These are phyloP conservation scores for Zygosaccharomyces gambellarensis DNA, from an alignment of 805 yeast genomes.

Conservation along the genomic window DNA sequence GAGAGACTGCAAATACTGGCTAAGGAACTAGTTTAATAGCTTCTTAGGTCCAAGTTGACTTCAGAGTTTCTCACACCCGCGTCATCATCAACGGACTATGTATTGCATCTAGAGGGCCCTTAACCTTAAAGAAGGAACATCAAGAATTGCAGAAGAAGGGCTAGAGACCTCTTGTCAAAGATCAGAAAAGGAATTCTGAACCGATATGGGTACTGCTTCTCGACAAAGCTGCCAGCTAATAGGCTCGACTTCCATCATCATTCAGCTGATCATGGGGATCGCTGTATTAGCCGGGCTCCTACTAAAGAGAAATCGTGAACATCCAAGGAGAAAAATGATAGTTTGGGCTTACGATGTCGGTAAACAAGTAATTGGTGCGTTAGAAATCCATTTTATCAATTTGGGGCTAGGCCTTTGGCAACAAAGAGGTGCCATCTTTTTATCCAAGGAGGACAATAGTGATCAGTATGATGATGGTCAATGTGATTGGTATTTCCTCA, in stretches of 20 bases:
- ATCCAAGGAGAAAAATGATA: slow-evolving; percentile 81
- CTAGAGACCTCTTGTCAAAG: neutral
- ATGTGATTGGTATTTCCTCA: slow-evolving; percentile 93
- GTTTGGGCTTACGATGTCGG: slow-evolving; percentile 88
- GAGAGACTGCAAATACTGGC: neutral
- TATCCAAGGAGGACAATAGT: neutral
- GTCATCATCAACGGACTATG: slow-evolving; percentile 2
- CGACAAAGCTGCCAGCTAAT: slow-evolving; percentile 51
- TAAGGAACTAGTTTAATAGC: neutral
- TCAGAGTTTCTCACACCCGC: neutral
- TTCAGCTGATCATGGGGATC: slow-evolving; percentile 73
- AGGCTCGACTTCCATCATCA: slow-evolving; percentile 80
- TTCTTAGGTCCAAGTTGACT: too few species aligned
- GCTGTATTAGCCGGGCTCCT: slow-evolving; percentile 70
- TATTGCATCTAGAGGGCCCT: neutral
- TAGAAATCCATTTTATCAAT: slow-evolving; percentile 77
- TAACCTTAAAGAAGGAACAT: neutral
- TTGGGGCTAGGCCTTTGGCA: slow-evolving; percentile 57
- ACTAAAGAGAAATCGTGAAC: slow-evolving; percentile 70
- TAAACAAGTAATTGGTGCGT: slow-evolving; percentile 84
- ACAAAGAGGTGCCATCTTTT: slow-evolving; percentile 24
- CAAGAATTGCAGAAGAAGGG: too few species aligned
- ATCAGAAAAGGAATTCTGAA: neutral
- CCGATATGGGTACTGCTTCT: neutral
- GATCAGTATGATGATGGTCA: slow-evolving; percentile 53